These are phyloP conservation scores for Ophiocordyceps camponoti-rufipedis DNA, from an alignment of 2,329 filamentous ascomycete genomes.

Conservation along the genomic window DNA sequence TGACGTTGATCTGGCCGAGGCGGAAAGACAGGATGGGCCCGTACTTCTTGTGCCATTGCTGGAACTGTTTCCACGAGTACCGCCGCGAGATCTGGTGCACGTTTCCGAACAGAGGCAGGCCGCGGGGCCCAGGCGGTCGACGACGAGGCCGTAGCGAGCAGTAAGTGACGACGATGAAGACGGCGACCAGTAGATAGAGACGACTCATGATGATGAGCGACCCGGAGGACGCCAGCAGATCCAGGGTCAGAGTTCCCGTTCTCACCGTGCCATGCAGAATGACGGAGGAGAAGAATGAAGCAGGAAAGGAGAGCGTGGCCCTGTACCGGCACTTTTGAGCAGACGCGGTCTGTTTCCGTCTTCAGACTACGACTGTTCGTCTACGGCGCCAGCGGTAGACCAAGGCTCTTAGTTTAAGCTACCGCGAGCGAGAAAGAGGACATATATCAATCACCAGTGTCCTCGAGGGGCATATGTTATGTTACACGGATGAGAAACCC, in stretches of 20 bases:
- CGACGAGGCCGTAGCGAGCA: background rate
- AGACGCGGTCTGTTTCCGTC: too few relatives aligned
- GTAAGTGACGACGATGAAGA: background rate
- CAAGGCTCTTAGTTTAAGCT: too few relatives aligned
- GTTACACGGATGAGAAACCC: too few relatives aligned
- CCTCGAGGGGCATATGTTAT: background rate
- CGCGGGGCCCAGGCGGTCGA: constrained; percentile 14
- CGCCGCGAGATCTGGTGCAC: constrained; percentile 10
- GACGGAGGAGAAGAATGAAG: too few relatives aligned
- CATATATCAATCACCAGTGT: background rate
- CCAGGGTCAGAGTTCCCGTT: background rate
- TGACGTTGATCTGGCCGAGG: constrained; percentile 5
- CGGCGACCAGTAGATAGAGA: background rate
- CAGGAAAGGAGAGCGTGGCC: too few relatives aligned
- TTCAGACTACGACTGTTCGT: too few relatives aligned
- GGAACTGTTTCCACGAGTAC: constrained; percentile 41
- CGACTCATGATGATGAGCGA: background rate
- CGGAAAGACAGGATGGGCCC: constrained; percentile 8
- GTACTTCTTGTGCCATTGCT: constrained; percentile 15
- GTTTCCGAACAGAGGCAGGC: constrained; percentile 7
- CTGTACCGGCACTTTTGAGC: too few relatives aligned
- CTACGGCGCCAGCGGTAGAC: too few relatives aligned
- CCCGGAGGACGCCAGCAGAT: background rate
- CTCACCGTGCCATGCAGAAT: background rate
- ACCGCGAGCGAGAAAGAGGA: too few relatives aligned